phyloP scores from a whole-genome alignment of 306 rosid species.

The Bauhinia variegata region DNA sequence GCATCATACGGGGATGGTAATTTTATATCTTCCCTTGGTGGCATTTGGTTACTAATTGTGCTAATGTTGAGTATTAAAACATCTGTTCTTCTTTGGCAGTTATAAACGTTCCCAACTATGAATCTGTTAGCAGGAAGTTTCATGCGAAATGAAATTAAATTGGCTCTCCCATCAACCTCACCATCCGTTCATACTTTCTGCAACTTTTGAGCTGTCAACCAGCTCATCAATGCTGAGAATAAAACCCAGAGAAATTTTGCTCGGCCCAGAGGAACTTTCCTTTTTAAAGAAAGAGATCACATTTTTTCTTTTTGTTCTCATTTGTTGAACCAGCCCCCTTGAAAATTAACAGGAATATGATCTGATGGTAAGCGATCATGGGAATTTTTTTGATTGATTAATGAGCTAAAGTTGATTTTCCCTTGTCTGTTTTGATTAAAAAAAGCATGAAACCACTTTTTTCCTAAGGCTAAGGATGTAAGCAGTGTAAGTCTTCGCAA shows the following conservation, averaged over 20 bases:
- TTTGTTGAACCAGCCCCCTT: constrained; percentile 9
- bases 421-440: not conserved
- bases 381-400: not conserved
- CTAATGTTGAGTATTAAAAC: not conserved
- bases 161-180: constrained; percentile 10
- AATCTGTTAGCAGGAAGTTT: constrained; percentile 67
- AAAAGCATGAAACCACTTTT: not conserved
- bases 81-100: constrained; percentile 55
- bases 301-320: not conserved
- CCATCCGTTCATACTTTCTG: constrained; percentile 19
- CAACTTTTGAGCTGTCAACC: constrained; percentile 33
- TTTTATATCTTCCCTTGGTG: not conserved
- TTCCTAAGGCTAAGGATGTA: too few species aligned
- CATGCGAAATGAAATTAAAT: constrained; percentile 55
- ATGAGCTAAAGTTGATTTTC: constrained; percentile 5
- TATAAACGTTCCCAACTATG: constrained; percentile 75
- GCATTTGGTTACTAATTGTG: constrained; percentile 1
- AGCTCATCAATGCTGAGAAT: constrained; percentile 38
- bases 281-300: too few species aligned
- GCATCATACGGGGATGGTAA: constrained; percentile 95
- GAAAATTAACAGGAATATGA: constrained; percentile 5
- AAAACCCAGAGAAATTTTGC: constrained; percentile 40
- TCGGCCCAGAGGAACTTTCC: too few species aligned
- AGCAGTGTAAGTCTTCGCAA: too few species aligned
- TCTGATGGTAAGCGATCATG: constrained; percentile 9